Evolutionary conservation across 352 stramenopile species (phyloP).

Genomic region (Phytophthora pluvialis): DNA sequence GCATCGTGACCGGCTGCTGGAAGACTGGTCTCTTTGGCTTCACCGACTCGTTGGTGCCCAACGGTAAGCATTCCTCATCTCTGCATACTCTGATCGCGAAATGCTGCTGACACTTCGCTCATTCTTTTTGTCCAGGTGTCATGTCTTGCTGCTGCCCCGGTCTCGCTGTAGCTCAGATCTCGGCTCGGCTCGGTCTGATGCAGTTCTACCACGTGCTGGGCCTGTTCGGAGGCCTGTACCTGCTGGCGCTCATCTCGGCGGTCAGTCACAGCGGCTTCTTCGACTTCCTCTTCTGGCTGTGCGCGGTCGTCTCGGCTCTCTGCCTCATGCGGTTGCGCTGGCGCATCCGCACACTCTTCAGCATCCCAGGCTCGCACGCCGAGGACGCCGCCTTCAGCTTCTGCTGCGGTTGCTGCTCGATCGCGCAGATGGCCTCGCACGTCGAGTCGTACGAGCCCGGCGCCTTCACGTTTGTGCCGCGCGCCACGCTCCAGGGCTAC

Average conservation of each 20-base stretch:
- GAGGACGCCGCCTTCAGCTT: slow-evolving; percentile 56
- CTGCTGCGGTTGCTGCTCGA: slow-evolving; percentile 77
- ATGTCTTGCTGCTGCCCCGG: slow-evolving; percentile 76
- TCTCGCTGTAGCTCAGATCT: slow-evolving; percentile 66
- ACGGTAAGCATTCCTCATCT: slow-evolving; percentile 44
- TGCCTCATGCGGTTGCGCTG: slow-evolving; percentile 62
- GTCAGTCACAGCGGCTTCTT: slow-evolving; percentile 48
- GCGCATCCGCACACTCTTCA: slow-evolving; percentile 66
- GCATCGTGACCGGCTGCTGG: slow-evolving; percentile 75
- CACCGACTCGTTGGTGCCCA: slow-evolving; percentile 69
- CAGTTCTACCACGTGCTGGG: slow-evolving; percentile 63
- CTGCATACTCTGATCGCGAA: not conserved
- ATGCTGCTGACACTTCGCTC: not conserved
- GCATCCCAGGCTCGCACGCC: slow-evolving; percentile 61
- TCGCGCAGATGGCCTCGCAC: slow-evolving; percentile 82
- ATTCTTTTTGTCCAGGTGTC: slow-evolving; percentile 41
- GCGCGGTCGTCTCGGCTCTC: slow-evolving; percentile 40
- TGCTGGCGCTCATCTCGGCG: slow-evolving; percentile 50
- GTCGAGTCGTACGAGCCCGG: slow-evolving; percentile 83
- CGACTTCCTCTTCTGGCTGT: slow-evolving; percentile 53
- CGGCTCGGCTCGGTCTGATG: slow-evolving; percentile 63
- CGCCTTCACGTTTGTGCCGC: slow-evolving; percentile 60
- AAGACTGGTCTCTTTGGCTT: slow-evolving; percentile 78
- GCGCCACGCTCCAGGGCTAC: slow-evolving; percentile 72
- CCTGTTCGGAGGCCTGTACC: slow-evolving; percentile 57